phyloP scores from a whole-genome alignment of 148 eudicot species.

The Camellia lanceoleosa region DNA sequence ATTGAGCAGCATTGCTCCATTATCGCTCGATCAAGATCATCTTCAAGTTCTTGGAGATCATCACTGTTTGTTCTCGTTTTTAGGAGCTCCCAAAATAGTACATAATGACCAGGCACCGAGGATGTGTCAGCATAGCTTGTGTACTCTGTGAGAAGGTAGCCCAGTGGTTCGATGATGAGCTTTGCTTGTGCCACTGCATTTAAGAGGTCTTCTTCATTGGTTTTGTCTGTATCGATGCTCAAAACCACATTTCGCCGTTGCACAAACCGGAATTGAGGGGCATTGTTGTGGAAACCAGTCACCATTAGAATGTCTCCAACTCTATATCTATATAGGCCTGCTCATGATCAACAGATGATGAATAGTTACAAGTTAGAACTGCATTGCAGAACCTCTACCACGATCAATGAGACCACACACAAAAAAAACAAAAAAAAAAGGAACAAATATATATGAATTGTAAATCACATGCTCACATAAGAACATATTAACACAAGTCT shows the following conservation, averaged over 20 bases:
- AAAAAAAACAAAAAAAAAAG: too few species aligned
- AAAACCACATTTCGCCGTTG: conserved; percentile 5
- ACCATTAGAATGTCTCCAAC: conserved; percentile 32
- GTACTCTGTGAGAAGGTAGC: conserved; percentile 20
- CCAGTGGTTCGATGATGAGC: conserved; percentile 6
- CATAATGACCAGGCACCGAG: conserved; percentile 23
- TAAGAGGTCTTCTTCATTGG: conserved; percentile 23
- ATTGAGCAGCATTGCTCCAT: conserved; percentile 26
- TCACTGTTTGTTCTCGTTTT: not conserved
- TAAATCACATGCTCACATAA: too few species aligned
- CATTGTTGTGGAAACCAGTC: conserved; percentile 20
- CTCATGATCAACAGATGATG: not conserved
- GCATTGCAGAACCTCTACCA: too few species aligned
- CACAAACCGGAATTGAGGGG: conserved; percentile 8
- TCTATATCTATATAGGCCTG: conserved; percentile 30
- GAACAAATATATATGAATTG: too few species aligned
- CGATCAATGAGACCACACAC: too few species aligned
- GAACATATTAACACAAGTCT: too few species aligned
- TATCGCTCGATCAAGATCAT: not conserved
- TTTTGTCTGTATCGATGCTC: conserved; percentile 14
- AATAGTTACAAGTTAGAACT: too few species aligned
- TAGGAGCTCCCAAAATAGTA: conserved; percentile 24
- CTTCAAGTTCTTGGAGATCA: not conserved
- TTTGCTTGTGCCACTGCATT: conserved; percentile 20
- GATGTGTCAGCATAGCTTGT: conserved; percentile 28